phyloP scores from a whole-genome alignment of 495 filamentous ascomycete species.

The Neurospora terricola region DNA sequence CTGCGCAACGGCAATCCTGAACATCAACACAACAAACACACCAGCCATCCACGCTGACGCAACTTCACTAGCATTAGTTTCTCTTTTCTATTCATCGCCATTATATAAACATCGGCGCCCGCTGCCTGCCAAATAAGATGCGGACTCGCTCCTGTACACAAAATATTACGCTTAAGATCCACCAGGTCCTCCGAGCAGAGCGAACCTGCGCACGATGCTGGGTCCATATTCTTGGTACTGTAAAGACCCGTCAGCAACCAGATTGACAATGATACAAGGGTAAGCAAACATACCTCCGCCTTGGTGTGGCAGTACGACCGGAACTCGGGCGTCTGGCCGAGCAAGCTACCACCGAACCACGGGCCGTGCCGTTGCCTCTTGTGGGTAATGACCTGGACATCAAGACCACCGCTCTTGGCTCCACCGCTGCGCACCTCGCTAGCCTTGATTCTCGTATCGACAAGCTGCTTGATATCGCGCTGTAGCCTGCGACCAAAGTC shows the following conservation, averaged over 20 bases:
- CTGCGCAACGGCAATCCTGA: neutral
- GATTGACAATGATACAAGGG: neutral
- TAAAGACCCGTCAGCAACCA: constrained; percentile 7
- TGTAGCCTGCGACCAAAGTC: constrained; percentile 93
- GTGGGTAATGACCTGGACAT: constrained; percentile 93
- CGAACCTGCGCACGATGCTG: constrained; percentile 91
- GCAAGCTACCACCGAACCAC: constrained; percentile 93
- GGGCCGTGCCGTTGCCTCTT: constrained; percentile 93
- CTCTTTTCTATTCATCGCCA: constrained; percentile 1
- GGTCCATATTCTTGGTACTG: constrained; percentile 91
- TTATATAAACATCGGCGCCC: constrained; percentile 5
- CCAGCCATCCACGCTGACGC: neutral
- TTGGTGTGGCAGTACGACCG: constrained; percentile 98
- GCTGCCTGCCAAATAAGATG: constrained; percentile 7
- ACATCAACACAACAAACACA: neutral
- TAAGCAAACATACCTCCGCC: constrained; percentile 47
- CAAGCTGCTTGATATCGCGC: constrained; percentile 89
- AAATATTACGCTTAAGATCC: constrained; percentile 32
- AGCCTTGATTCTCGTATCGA: constrained; percentile 51
- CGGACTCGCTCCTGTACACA: constrained; percentile 6
- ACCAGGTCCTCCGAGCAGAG: constrained; percentile 85
- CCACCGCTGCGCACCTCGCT: constrained; percentile 84
- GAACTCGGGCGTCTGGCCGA: constrained; percentile 98
- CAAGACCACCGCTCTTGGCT: constrained; percentile 82
- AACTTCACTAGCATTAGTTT: neutral